Evolutionary conservation across 163 green algal genomes (phyloP).

Genomic region (Botryococcus braunii): DNA sequence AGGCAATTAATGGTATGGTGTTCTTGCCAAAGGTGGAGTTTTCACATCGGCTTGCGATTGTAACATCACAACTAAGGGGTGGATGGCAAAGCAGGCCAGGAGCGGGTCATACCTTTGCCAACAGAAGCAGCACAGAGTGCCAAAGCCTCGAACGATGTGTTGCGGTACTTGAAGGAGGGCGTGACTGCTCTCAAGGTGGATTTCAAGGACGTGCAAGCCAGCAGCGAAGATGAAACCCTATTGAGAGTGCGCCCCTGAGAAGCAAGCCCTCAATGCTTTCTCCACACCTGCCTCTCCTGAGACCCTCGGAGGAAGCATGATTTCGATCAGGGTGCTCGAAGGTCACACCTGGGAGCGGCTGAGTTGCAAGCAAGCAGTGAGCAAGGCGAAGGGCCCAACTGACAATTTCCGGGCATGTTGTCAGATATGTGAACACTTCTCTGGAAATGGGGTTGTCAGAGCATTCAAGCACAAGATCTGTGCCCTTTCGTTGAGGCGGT

Average conservation of each 20-base stretch:
- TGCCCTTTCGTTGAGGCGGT: no score
- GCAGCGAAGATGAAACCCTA: constrained; percentile 27
- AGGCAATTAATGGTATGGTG: background rate
- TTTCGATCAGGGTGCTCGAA: background rate
- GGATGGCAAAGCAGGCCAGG: constrained; percentile 17
- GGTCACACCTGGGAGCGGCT: background rate
- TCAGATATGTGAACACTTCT: no score
- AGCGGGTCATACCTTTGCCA: constrained; percentile 19
- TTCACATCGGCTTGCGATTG: no score
- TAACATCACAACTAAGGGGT: no score
- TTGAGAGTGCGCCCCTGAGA: constrained; percentile 18
- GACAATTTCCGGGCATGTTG: no score
- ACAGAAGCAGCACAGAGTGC: constrained; percentile 41
- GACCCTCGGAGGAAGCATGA: background rate
- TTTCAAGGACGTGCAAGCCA: constrained; percentile 19
- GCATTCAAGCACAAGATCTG: no score
- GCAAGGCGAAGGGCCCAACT: no score
- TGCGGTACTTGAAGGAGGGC: constrained; percentile 48
- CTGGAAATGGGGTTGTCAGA: no score
- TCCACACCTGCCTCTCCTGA: background rate
- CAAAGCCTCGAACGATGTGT: constrained; percentile 41
- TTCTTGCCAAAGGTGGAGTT: no score
- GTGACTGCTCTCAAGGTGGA: constrained; percentile 32
- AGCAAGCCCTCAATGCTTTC: background rate
- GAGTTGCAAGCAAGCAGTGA: background rate